Evolutionary conservation across 306 rosid genomes (phyloP).

Genomic region (Sesbania bispinosa): DNA sequence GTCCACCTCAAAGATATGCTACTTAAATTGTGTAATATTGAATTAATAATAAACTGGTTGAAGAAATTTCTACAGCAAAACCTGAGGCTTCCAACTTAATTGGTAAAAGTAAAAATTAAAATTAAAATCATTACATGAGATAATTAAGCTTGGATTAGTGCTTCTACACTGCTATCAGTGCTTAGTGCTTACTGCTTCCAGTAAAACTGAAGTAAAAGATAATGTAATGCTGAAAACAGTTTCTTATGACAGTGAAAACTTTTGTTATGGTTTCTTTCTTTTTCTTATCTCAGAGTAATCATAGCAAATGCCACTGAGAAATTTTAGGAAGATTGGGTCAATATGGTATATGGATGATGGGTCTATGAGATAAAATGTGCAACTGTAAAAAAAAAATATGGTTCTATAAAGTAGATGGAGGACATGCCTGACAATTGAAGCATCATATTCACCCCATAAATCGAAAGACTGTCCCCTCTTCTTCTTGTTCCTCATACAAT

Average conservation of each 20-base stretch:
- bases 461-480: not conserved
- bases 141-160: too few relatives aligned
- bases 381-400: not conserved
- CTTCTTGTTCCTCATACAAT: not conserved
- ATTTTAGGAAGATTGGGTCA: not conserved
- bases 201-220: too few relatives aligned
- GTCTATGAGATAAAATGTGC: not conserved
- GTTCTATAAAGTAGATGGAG: not conserved
- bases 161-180: too few relatives aligned
- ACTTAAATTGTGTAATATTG: too few relatives aligned
- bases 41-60: too few relatives aligned
- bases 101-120: too few relatives aligned
- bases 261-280: not conserved
- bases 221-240: not conserved
- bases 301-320: not conserved
- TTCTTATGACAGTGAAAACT: not conserved
- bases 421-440: not conserved
- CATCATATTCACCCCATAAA: not conserved
- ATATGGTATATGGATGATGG: too few relatives aligned
- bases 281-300: constrained; percentile 6
- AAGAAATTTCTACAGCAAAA: too few relatives aligned
- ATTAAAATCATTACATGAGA: not conserved
- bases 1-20: too few relatives aligned
- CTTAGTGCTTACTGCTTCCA: too few relatives aligned
- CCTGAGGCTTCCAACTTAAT: too few relatives aligned